Conservation (phyloP, 352 stramenopile species). For the Phytophthora vignae region DNA sequence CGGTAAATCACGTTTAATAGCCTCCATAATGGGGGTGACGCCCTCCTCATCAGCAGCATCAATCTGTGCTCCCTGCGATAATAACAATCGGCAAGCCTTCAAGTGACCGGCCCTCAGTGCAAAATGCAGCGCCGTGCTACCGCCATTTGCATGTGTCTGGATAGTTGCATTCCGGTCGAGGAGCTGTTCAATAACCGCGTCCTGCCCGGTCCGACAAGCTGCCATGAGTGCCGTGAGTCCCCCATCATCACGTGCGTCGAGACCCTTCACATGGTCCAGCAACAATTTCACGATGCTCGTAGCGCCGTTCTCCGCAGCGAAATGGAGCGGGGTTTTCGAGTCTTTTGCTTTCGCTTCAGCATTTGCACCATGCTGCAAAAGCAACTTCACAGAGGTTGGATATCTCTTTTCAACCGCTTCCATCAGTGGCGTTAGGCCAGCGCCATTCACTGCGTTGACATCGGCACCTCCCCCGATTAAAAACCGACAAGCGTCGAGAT, state of each 20-base stretch:
- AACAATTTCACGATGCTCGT: neutral
- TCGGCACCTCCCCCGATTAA: slow-evolving; percentile 5
- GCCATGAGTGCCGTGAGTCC: neutral
- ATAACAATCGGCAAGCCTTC: neutral
- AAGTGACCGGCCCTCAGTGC: neutral
- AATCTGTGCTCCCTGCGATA: neutral
- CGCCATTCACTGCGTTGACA: slow-evolving; percentile 4
- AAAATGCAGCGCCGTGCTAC: slow-evolving; percentile 2
- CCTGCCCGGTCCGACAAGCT: neutral
- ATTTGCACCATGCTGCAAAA: slow-evolving; percentile 1
- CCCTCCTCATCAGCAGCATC: neutral
- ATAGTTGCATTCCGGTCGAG: neutral
- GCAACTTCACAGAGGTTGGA: neutral
- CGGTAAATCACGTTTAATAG: neutral
- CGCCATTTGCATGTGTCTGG: neutral
- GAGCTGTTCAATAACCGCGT: neutral
- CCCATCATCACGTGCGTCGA: neutral
- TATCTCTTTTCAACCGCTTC: neutral
- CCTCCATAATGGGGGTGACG: neutral
- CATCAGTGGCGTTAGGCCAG: slow-evolving; percentile 4
- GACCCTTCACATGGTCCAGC: neutral
- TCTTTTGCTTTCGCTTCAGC: neutral
- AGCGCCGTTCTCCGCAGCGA: neutral
- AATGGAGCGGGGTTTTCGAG: neutral
- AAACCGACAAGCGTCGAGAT: neutral